Evolutionary conservation across 106 monocot species (phyloP), one percentile per base, ranked within the genome.

Genomic region (Dioscorea alata): DNA sequence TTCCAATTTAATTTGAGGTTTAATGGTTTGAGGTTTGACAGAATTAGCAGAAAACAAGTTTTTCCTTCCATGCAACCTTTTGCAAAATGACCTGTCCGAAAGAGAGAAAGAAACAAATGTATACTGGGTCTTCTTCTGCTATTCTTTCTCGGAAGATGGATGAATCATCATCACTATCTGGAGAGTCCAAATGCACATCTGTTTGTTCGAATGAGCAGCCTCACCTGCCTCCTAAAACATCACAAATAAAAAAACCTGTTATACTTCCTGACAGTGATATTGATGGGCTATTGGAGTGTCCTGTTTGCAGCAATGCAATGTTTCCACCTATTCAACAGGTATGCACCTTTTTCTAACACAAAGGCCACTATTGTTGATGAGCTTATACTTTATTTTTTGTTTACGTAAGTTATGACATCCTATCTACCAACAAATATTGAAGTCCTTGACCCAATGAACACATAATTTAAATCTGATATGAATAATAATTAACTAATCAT

Each of bases 321-420:
- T 79, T 78, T 72, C 83, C 83, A 67, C 83, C 83, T 35, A 83
- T 83, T 32, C 83, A 83, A 48, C 83, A 83, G 83, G 83, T 83
- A 57, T 68, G 78, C 21, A 42, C 10, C 42, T 42, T 8, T 42
- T 42, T 6, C 5, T 42, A 10, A 3, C 42, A 10, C 9, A 42
- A 6, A 42, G 10, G 42, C 42, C 42, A 42, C 10, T 42, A 42
- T 42, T 42, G 42, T 6, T 42, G 10, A 42, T 42, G 42, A 42
- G 6, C 42, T 42, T 2, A 42, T 42, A 42, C 6, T 42, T 42
- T 42, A 42, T 42, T 42, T 42, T 42, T 42, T 42, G 42, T 6
- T 42, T 42, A 8, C 6, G 42, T 10, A 42, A 42, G 42, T 42
- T 42, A 6, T 42, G 6, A 42, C 5, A 0, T 42, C 42, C 5